These are phyloP conservation scores for Flueggea neowawraea DNA, from an alignment of 441 rosid genomes.

Conservation along the genomic window DNA sequence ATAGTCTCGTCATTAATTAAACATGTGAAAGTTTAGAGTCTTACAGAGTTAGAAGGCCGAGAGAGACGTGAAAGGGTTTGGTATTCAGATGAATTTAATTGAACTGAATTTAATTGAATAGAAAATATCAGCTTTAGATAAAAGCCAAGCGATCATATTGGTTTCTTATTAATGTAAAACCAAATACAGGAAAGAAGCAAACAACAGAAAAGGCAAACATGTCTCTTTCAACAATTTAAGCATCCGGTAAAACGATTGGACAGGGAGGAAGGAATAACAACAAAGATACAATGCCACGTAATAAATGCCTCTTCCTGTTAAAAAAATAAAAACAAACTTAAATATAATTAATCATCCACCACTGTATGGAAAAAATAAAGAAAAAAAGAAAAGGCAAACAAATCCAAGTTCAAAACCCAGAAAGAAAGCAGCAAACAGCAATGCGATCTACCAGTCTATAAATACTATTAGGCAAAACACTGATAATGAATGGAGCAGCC, in stretches of 20 bases:
- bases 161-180: too few relatives aligned
- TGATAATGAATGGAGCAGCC: neutral
- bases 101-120: too few relatives aligned
- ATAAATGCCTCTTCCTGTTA: neutral
- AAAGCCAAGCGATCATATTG: too few relatives aligned
- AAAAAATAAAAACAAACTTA: neutral
- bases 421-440: neutral
- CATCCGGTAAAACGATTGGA: slow-evolving; percentile 3
- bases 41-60: too few relatives aligned
- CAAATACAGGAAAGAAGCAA: too few relatives aligned
- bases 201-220: neutral
- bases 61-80: too few relatives aligned
- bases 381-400: neutral
- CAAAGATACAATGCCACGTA: neutral
- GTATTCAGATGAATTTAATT: too few relatives aligned
- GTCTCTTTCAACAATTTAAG: neutral
- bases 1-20: too few relatives aligned
- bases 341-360: neutral
- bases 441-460: neutral
- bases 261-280: neutral
- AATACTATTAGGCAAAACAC: neutral
- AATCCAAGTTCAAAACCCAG: neutral
- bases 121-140: too few relatives aligned
- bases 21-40: too few relatives aligned
- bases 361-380: neutral